Percentiles rank a stretch among this genome's conserved stretches.
Evolutionary conservation across 495 filamentous ascomycete genomes (phyloP).

Genomic region (Cladorrhinum samala): DNA sequence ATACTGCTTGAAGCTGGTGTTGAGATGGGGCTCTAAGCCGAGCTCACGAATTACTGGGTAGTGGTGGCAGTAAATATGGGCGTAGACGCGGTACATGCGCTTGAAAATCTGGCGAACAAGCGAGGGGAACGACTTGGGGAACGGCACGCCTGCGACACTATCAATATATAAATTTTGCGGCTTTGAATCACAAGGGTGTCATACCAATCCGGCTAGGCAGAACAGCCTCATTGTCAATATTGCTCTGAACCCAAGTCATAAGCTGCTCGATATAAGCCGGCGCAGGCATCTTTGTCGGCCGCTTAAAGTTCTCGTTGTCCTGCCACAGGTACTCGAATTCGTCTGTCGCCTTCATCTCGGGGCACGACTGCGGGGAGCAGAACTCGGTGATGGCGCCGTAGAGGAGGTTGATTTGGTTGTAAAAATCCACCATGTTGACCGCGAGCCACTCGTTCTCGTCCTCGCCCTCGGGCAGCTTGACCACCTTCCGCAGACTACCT

Average conservation of each 20-base stretch:
- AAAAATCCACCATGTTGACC: slow-evolving; percentile 98
- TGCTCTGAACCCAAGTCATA: slow-evolving; percentile 92
- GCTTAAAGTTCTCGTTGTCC: slow-evolving; percentile 85
- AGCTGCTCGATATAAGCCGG: slow-evolving; percentile 96
- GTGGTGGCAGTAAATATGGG: slow-evolving; percentile 99
- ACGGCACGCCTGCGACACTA: slow-evolving; percentile 68
- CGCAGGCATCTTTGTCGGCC: slow-evolving; percentile 95
- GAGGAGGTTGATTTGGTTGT: slow-evolving; percentile 98
- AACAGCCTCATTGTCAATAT: slow-evolving; percentile 91
- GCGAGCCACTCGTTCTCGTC: slow-evolving; percentile 97
- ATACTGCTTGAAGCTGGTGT: slow-evolving; percentile 99
- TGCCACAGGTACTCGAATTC: slow-evolving; percentile 99
- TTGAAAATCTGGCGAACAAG: slow-evolving; percentile 94
- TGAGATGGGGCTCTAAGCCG: slow-evolving; percentile 92
- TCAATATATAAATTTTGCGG: background rate
- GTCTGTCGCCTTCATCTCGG: slow-evolving; percentile 99
- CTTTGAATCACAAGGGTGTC: slow-evolving; percentile 7
- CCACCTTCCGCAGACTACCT: slow-evolving; percentile 90
- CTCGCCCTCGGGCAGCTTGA: slow-evolving; percentile 93
- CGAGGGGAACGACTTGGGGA: slow-evolving; percentile 84
- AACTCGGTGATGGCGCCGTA: slow-evolving; percentile 99
- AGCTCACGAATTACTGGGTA: slow-evolving; percentile 95
- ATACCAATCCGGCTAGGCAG: slow-evolving; percentile 87
- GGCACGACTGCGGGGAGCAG: slow-evolving; percentile 92
- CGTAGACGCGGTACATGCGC: slow-evolving; percentile 96